These are phyloP conservation scores for Leonotis leonurus DNA, from an alignment of 257 asterid species.

Conservation along the genomic window DNA sequence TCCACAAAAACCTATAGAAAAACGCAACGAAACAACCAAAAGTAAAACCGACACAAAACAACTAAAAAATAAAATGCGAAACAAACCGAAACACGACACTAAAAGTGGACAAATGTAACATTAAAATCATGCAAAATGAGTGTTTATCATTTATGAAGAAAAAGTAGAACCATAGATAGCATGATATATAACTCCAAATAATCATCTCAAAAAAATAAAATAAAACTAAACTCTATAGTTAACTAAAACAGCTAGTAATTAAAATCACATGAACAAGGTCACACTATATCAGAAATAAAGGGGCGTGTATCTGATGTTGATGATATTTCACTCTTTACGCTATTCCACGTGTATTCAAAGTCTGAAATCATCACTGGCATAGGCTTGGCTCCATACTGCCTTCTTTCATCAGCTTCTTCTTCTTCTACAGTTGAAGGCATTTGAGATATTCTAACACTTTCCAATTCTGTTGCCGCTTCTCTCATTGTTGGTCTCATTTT, in stretches of 20 bases:
- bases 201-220: not conserved
- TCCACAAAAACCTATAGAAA: no score
- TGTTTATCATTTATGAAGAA: no score
- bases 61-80: no score
- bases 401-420: not conserved
- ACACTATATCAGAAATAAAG: not conserved
- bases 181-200: not conserved
- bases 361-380: not conserved
- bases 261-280: not conserved
- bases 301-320: slow-evolving; percentile 2
- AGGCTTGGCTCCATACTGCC: not conserved
- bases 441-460: not conserved
- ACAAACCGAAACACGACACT: no score
- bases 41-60: no score
- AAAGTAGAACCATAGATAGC: no score
- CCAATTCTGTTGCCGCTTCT: slow-evolving; percentile 21
- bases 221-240: not conserved
- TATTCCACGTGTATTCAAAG: slow-evolving; percentile 1
- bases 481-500: slow-evolving; percentile 25
- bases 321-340: not conserved
- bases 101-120: no score
- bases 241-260: not conserved
- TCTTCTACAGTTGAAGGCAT: not conserved
- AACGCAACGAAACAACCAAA: no score
- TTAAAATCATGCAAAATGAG: no score